These are phyloP conservation scores for Colletotrichum eremochloae DNA, from an alignment of 2,329 filamentous ascomycete species.

Conservation along the genomic window DNA sequence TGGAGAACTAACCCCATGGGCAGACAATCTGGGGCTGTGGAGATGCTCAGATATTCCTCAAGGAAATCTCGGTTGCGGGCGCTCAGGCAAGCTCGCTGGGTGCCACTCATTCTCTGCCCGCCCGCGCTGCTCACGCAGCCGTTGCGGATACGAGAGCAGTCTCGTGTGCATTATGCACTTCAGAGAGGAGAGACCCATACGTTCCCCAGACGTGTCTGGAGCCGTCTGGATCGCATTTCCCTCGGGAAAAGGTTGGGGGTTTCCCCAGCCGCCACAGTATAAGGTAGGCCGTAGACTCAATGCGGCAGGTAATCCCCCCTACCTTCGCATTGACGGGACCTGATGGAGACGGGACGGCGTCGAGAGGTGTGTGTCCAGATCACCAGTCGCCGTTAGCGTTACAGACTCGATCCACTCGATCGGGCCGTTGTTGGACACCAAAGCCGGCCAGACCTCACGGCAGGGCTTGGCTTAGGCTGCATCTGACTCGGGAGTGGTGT, in stretches of 20 bases:
- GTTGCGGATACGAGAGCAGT: not conserved
- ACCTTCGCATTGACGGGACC: not conserved
- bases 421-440: conserved; percentile 26
- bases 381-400: conserved; percentile 9
- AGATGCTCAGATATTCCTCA: not conserved
- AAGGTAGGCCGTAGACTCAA: conserved; percentile 12
- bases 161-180: not conserved
- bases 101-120: not conserved
- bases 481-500: conserved; percentile 19
- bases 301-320: not conserved
- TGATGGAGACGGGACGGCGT: not conserved
- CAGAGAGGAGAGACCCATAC: not conserved
- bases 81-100: not conserved
- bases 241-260: not conserved
- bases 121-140: not conserved
- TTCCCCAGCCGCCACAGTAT: conserved; percentile 9
- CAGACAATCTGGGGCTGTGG: not conserved
- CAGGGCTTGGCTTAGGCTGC: conserved; percentile 6
- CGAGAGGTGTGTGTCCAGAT: not conserved
- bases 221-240: not conserved
- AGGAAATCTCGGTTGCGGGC: not conserved
- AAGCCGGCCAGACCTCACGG: not conserved
- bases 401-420: conserved; percentile 27
- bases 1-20: conserved; percentile 8
- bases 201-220: conserved; percentile 19